phyloP scores from a whole-genome alignment of 176 grass and related monocot genomes.

The bread wheat (Triticum aestivum) region DNA sequence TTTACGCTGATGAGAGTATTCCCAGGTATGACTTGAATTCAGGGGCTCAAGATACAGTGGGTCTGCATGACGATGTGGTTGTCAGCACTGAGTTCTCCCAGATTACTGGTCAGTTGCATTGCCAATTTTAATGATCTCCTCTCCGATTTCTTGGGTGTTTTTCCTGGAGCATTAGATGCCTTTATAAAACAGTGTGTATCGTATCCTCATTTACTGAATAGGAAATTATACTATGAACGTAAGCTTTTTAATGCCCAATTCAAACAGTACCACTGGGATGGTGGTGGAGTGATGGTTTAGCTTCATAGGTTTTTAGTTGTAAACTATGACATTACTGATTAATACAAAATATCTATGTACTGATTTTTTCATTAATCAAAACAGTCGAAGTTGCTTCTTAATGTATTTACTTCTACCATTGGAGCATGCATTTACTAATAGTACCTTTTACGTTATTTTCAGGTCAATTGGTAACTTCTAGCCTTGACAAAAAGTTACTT shows the following conservation, averaged over 20 bases:
- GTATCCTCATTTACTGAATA: background rate
- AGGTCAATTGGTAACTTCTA: slow-evolving; percentile 57
- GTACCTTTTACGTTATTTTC: slow-evolving; percentile 9
- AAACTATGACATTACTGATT: background rate
- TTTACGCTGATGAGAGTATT: slow-evolving; percentile 29
- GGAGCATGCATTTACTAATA: slow-evolving; percentile 4
- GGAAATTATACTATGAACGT: background rate
- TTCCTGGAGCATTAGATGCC: background rate
- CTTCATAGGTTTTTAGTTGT: background rate
- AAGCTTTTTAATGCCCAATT: background rate
- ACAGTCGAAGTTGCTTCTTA: slow-evolving; percentile 4
- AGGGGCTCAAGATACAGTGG: slow-evolving; percentile 41
- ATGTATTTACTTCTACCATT: background rate
- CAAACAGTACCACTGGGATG: background rate
- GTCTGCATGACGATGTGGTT: slow-evolving; percentile 45
- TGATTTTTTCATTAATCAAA: background rate
- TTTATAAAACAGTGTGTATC: background rate
- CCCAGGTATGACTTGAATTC: slow-evolving; percentile 68
- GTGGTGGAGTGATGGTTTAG: background rate
- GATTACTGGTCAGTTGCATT: slow-evolving; percentile 37
- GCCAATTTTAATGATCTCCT: background rate
- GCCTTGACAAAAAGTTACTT: slow-evolving; percentile 59
- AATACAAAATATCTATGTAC: background rate
- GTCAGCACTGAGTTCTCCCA: slow-evolving; percentile 49
- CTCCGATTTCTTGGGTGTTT: background rate